phyloP scores from a whole-genome alignment of 495 filamentous ascomycete species.

The Penicillium goetzii region DNA sequence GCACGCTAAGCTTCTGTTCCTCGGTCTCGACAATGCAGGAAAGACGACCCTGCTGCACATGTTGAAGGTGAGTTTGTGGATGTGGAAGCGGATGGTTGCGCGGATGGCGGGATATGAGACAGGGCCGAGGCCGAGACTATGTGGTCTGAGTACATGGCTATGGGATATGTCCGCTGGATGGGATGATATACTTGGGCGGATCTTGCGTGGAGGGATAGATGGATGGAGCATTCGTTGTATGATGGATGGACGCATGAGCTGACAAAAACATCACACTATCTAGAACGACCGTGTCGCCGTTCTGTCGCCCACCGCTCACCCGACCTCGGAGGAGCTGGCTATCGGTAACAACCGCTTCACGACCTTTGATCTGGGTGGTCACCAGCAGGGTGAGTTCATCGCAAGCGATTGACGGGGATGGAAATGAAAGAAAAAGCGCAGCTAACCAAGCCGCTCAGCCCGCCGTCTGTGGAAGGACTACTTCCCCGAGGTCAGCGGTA shows the following conservation, averaged over 20 bases:
- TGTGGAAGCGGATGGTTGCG: conserved; percentile 2
- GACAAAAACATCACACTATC: conserved; percentile 14
- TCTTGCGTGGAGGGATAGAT: not conserved
- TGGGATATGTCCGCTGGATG: not conserved
- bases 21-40: conserved; percentile 95
- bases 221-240: not conserved
- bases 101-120: conserved; percentile 7
- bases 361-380: conserved; percentile 95
- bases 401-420: not conserved
- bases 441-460: conserved; percentile 52
- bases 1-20: conserved; percentile 91
- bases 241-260: conserved; percentile 13
- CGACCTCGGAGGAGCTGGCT: conserved; percentile 92
- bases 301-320: conserved; percentile 86
- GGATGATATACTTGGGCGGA: not conserved
- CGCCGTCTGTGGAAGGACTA: conserved; percentile 98
- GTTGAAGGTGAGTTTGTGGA: conserved; percentile 72
- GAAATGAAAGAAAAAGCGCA: not conserved
- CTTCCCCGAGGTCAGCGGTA: conserved; percentile 97
- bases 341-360: conserved; percentile 97
- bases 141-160: not conserved
- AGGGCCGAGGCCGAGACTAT: conserved; percentile 1
- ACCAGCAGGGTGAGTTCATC: conserved; percentile 81
- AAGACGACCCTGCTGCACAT: conserved; percentile 94
- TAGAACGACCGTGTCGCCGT: conserved; percentile 95